Evolutionary conservation across 805 yeast genomes (phyloP), one percentile per base, ranked within the genome.

Genomic region (Saccharomyces mikatae): DNA sequence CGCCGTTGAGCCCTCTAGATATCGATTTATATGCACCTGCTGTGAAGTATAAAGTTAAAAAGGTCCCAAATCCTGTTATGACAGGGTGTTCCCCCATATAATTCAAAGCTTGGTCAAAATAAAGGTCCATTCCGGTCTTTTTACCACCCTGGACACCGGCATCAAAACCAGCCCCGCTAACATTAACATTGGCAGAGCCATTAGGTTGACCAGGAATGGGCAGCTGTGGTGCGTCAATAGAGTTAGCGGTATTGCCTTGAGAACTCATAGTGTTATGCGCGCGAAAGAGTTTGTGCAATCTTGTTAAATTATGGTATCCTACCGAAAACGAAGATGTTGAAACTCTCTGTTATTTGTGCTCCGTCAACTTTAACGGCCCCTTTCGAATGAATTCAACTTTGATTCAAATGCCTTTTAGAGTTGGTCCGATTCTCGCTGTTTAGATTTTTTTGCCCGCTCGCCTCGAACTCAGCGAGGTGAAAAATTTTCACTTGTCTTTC

Each of bases 41-140:
- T 21, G 78, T 77, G 52, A 82, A 76, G 63, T 86, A 86, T 0
- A 81, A 80, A 3, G 81, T 72, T 4, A 84, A 80, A 58, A 86
- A 80, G 0, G 80, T 84, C 14, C 95, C 96, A 10, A 83, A 62
- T 11, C 87, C 84, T 3, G 91, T 77, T 57, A 87, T 61, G 66
- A 84, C 79, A 9, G 96, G 96, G 68, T 90, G 96, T 50, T 82
- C 79, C 6, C 87, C 81, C 80, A 83, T 76, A 70, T 83, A 80
- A 21, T 77, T 76, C 17, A 79, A 60, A 0, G 82, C 75, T 59
- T 77, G 75, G 67, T 87, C 87, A 60, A 87, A 84, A 65, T 84
- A 84, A 67, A 80, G 76, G 62, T 86, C 91, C 70, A 66, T 62
- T 6, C 74, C 68, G 11, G 63, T 58, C 54, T 64, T 66, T 46